phyloP scores from a whole-genome alignment of 441 rosid species.

The Adansonia rubrostipa region DNA sequence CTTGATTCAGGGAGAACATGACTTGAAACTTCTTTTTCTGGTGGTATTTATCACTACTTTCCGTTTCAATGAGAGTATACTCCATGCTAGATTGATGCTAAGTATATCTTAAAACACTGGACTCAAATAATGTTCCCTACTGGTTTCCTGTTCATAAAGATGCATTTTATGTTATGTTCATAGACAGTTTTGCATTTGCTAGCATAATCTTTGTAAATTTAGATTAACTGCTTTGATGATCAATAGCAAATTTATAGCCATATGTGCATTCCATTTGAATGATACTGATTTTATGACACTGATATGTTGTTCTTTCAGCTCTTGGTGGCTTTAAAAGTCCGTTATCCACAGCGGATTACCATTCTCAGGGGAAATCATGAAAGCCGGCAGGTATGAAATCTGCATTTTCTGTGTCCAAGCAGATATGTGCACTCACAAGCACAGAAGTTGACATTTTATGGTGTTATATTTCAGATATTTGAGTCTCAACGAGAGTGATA shows the following conservation, averaged over 20 bases:
- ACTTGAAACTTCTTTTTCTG: background rate
- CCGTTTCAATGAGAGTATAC: background rate
- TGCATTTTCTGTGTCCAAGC: background rate
- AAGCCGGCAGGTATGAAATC: conserved; percentile 63
- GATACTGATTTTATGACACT: conserved; percentile 7
- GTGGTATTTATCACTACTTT: background rate
- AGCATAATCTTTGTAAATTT: background rate
- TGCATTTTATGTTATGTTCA: background rate
- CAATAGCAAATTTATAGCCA: background rate
- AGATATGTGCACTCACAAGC: background rate
- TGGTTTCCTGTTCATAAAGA: conserved; percentile 9
- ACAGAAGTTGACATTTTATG: background rate
- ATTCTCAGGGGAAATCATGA: conserved; percentile 84
- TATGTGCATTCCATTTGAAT: conserved; percentile 23
- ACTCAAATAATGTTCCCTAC: background rate
- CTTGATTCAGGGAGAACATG: background rate
- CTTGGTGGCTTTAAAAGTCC: conserved; percentile 71
- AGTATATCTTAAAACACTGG: background rate
- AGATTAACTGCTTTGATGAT: background rate
- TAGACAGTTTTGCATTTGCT: background rate
- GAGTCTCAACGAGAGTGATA: background rate
- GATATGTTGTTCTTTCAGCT: conserved; percentile 47
- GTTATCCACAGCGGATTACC: conserved; percentile 71
- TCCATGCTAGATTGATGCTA: background rate
- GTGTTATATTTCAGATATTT: background rate